Evolutionary conservation across 2,329 filamentous ascomycete species (phyloP).

Genomic region (Emericellopsis atlantica): DNA sequence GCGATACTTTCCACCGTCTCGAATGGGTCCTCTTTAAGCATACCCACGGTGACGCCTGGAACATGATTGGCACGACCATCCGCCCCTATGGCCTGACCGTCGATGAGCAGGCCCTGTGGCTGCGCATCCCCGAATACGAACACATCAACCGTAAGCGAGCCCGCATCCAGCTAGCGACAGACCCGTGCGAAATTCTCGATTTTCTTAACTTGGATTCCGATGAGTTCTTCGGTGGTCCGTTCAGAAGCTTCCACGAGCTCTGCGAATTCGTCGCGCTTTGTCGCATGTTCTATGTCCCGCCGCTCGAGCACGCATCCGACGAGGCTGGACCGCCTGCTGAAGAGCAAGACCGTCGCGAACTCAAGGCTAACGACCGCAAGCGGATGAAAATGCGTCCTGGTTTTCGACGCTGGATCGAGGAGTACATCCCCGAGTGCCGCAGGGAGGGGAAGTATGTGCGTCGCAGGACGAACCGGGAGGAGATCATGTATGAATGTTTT

Average conservation of each 20-base stretch:
- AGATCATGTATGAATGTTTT: constrained; percentile 41
- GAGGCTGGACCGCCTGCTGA: constrained; percentile 7
- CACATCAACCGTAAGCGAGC: constrained; percentile 38
- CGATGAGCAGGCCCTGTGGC: constrained; percentile 48
- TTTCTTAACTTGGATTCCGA: constrained; percentile 49
- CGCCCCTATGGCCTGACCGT: constrained; percentile 53
- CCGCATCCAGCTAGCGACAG: constrained; percentile 45
- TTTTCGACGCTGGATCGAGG: constrained; percentile 48
- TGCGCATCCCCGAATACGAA: constrained; percentile 61
- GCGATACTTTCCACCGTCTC: constrained; percentile 16
- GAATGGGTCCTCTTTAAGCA: constrained; percentile 57
- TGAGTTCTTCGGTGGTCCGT: constrained; percentile 38
- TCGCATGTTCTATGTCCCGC: constrained; percentile 40
- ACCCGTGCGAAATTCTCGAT: constrained; percentile 39
- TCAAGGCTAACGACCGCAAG: constrained; percentile 43
- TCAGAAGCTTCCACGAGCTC: constrained; percentile 39
- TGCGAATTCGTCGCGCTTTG: constrained; percentile 49
- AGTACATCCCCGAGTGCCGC: constrained; percentile 45
- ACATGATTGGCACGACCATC: constrained; percentile 49
- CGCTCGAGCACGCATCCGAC: constrained; percentile 5
- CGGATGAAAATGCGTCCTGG: constrained; percentile 41
- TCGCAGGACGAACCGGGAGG: constrained; percentile 20
- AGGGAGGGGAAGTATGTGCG: constrained; percentile 20
- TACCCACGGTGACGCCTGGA: constrained; percentile 61
- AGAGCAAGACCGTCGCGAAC: constrained; percentile 11